Base-by-base conservation (phyloP, 2,329 filamentous ascomycete genomes). In the Diaporthe helianthi region DNA sequence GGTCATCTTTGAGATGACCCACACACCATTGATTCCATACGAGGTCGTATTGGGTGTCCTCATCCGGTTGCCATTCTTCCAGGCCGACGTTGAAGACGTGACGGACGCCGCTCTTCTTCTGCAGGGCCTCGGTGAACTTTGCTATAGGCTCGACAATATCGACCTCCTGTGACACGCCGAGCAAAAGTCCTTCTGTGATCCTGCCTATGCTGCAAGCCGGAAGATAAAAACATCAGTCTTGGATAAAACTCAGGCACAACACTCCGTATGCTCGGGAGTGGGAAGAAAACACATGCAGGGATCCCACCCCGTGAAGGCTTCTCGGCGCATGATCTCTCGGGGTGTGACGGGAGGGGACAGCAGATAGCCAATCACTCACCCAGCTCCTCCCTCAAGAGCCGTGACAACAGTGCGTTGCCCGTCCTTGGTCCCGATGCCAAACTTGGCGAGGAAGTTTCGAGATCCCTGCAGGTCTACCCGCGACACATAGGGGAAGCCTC, bases 21-120 rank as follows among this genome's bases (percentile, higher is more conserved):
- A 95, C 80, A 79, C 94, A 98, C 94, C 94, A 97, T 79, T 98
- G 94, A 65, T 88, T 91, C 93, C 93, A 97, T 71, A 98, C 89
- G 54, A 97, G 79, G 77, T 94, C 91, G 79, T 98, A 98, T 60
- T 80, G 78, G 10, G 79, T 75, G 12, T 76, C 82, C 2, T 79
- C 74, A 0, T 75, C 80, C 0, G 85, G 83, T 13, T 74, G 69
- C 93, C 93, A 97, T 33, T 86, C 84, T 78, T 97, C 91, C 1
- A 97, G 81, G 0, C 93, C 93, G 2, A 90, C 80, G 73, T 92
- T 93, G 80, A 88, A 91, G 22, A 97, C 85, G 26, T 84, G 80
- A 2, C 86, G 82, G 15, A 89, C 82, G 1, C 91, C 91, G 1
- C 88, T 78, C 51, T 84, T 85, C 1, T 83, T 85, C 3, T 80